Conservation (phyloP, 2,329 filamentous ascomycete species). For the Neonectria ditissima region DNA sequence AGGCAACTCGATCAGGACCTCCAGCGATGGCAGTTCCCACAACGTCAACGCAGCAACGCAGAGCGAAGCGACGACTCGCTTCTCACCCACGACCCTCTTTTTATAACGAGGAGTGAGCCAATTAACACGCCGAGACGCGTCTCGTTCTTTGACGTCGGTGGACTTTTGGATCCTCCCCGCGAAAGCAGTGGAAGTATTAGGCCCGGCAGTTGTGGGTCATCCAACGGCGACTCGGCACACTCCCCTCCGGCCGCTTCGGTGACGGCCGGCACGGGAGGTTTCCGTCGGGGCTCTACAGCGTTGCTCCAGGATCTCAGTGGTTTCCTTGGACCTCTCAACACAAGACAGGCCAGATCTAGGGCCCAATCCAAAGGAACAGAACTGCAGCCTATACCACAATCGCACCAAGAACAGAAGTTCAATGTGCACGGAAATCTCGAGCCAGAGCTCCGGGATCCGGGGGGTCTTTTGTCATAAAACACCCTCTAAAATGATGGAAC, state of each 20-base stretch:
- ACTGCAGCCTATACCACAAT: constrained; percentile 60
- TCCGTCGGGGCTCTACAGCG: constrained; percentile 66
- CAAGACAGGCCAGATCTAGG: constrained; percentile 48
- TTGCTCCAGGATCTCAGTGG: constrained; percentile 70
- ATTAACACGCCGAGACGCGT: constrained; percentile 57
- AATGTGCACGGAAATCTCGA: constrained; percentile 47
- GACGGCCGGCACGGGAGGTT: constrained; percentile 58
- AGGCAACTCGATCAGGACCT: constrained; percentile 52
- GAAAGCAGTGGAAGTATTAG: constrained; percentile 50
- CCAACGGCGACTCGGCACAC: constrained; percentile 53
- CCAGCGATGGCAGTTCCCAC: constrained; percentile 61
- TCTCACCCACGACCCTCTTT: constrained; percentile 50
- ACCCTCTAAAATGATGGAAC: constrained; percentile 2
- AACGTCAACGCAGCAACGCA: constrained; percentile 52
- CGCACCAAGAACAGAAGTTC: constrained; percentile 50
- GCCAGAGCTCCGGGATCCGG: constrained; percentile 54
- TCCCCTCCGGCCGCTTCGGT: constrained; percentile 57
- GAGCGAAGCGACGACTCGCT: constrained; percentile 61
- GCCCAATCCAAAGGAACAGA: constrained; percentile 55
- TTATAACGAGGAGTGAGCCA: constrained; percentile 42
- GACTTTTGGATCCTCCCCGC: constrained; percentile 69
- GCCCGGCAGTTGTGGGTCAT: constrained; percentile 57
- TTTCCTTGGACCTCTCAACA: constrained; percentile 58
- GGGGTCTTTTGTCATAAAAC: constrained; percentile 53
- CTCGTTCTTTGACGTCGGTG: constrained; percentile 88